Evolutionary conservation across 345 rosid species (phyloP).

Genomic region (Iberis pinnata): DNA sequence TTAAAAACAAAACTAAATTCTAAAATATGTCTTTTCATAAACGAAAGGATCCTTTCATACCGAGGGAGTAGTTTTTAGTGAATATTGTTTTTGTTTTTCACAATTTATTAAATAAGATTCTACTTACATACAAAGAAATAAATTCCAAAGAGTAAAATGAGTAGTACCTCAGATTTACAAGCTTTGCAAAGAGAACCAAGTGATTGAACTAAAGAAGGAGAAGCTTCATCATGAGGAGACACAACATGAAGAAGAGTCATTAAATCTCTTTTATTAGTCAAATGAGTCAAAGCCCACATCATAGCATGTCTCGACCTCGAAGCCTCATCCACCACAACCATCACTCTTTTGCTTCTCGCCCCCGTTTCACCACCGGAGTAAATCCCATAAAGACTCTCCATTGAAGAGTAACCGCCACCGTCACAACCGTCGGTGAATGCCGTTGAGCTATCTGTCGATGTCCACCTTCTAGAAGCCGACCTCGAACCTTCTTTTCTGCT

Average conservation of each 20-base stretch:
- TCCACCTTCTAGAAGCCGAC: constrained; percentile 58
- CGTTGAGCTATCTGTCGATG: constrained; percentile 29
- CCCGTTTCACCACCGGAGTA: constrained; percentile 32
- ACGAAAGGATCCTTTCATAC: no score
- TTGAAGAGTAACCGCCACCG: constrained; percentile 31
- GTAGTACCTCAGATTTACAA: constrained; percentile 72
- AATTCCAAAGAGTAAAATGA: neutral
- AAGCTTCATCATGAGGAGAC: constrained; percentile 30
- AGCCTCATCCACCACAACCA: constrained; percentile 81
- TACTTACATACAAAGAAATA: neutral
- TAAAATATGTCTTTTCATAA: no score
- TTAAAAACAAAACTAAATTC: no score
- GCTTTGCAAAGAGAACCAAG: constrained; percentile 93
- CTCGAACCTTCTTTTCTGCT: constrained; percentile 55
- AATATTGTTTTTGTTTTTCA: no score
- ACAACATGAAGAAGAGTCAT: constrained; percentile 69
- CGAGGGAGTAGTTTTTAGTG: no score
- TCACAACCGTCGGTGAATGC: constrained; percentile 16
- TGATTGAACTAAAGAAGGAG: constrained; percentile 50
- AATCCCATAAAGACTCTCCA: constrained; percentile 46
- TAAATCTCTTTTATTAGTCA: constrained; percentile 66
- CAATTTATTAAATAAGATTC: no score
- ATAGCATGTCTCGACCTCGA: constrained; percentile 81
- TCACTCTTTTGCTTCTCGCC: constrained; percentile 65
- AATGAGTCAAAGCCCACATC: constrained; percentile 98